phyloP scores from a whole-genome alignment of 148 eudicot species.

The Silene conica region DNA sequence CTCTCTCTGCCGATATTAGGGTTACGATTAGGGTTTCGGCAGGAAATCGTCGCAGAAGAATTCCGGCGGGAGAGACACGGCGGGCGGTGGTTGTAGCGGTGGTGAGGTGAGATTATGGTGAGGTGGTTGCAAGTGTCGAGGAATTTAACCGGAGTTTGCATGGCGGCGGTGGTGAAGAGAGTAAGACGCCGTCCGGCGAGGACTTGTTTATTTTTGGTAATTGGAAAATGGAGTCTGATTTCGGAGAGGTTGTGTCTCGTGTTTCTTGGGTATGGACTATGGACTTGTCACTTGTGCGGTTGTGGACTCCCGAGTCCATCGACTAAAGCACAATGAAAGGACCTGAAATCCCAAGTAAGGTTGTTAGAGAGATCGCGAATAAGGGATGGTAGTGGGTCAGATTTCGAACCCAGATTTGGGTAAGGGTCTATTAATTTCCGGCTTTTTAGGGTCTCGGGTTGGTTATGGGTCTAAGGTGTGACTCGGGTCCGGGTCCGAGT shows the following conservation, averaged over 20 bases:
- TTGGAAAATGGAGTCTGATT: background rate
- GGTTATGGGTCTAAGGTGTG: no score
- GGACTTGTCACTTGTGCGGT: no score
- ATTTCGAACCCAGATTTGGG: no score
- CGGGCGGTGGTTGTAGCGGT: constrained; percentile 9
- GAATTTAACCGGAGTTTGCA: constrained; percentile 47
- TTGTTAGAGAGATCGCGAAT: no score
- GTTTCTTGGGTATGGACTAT: background rate
- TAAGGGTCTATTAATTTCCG: no score
- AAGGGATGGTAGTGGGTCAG: no score
- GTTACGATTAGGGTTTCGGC: constrained; percentile 28
- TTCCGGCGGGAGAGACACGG: constrained; percentile 16
- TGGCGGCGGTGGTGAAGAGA: constrained; percentile 1
- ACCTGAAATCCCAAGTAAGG: no score
- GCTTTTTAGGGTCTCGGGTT: no score
- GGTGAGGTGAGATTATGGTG: constrained; percentile 18
- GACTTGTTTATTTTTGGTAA: background rate
- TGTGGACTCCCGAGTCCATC: no score
- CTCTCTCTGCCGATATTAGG: constrained; percentile 30
- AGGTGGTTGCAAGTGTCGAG: constrained; percentile 35
- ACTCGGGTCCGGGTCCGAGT: no score
- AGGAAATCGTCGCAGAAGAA: constrained; percentile 35
- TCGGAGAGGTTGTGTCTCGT: background rate
- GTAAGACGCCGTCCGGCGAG: background rate
- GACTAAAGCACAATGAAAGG: no score